Percentiles rank a stretch among this genome's conserved stretches.
phyloP scores from a whole-genome alignment of 2,329 filamentous ascomycete genomes.

The Colletotrichum trifolii region DNA sequence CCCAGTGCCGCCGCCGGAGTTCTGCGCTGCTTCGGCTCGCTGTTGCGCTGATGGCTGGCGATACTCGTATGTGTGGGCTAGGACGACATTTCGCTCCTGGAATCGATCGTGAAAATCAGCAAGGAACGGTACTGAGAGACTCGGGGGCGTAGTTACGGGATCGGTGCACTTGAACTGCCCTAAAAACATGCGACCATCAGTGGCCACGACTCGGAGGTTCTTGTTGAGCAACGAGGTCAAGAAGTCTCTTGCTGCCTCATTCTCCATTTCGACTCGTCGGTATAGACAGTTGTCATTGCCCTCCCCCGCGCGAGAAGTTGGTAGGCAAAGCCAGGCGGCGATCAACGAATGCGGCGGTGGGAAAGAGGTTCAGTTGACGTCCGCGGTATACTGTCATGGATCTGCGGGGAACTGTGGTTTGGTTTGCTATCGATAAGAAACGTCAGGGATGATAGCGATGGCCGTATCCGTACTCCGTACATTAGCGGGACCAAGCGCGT shows the following conservation, averaged over 20 bases:
- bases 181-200: constrained; percentile 88
- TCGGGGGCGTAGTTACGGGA: constrained; percentile 55
- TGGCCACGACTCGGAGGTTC: constrained; percentile 81
- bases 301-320: not conserved
- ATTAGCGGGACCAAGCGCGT: constrained; percentile 21
- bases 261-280: constrained; percentile 52
- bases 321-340: no score
- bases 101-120: not conserved
- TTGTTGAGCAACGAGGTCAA: constrained; percentile 78
- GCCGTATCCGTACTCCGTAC: not conserved
- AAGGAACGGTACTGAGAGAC: not conserved
- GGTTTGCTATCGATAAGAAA: constrained; percentile 25
- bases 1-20: constrained; percentile 47
- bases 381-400: no score
- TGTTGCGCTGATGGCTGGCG: constrained; percentile 73
- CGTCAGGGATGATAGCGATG: constrained; percentile 24
- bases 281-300: constrained; percentile 15
- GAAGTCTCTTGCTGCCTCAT: constrained; percentile 64
- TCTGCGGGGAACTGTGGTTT: no score
- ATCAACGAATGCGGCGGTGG: no score
- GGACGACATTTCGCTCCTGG: constrained; percentile 88
- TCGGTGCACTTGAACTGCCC: constrained; percentile 96
- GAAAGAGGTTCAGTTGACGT: no score
- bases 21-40: constrained; percentile 49
- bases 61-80: constrained; percentile 90